Evolutionary conservation across 177 flowering plant genomes (phyloP).

Genomic region (Vitis hybrid): DNA sequence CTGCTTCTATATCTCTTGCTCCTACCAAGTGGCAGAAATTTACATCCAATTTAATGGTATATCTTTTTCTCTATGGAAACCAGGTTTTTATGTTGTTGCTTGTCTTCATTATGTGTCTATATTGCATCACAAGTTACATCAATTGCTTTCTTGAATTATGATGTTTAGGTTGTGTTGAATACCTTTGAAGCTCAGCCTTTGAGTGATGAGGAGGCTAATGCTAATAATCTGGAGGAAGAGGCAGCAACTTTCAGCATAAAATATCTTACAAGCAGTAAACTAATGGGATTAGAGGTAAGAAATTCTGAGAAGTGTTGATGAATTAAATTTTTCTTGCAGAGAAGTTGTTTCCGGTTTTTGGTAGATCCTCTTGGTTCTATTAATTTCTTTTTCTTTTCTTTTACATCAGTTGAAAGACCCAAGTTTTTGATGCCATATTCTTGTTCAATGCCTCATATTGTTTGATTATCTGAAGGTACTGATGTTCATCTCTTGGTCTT

Average conservation of each 20-base stretch:
- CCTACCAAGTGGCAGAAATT: slow-evolving; percentile 94
- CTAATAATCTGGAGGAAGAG: slow-evolving; percentile 88
- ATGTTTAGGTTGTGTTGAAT: slow-evolving; percentile 73
- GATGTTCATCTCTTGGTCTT: too few species aligned
- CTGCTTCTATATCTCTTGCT: slow-evolving; percentile 55
- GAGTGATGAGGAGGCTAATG: slow-evolving; percentile 91
- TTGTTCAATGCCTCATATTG: too few species aligned
- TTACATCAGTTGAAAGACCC: too few species aligned
- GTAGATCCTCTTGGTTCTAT: background rate
- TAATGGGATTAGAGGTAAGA: slow-evolving; percentile 94
- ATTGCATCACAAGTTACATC: background rate
- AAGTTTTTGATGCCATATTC: too few species aligned
- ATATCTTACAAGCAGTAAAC: slow-evolving; percentile 93
- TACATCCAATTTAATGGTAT: slow-evolving; percentile 76
- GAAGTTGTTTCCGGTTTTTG: background rate
- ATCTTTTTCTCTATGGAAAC: background rate
- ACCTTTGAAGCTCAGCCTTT: slow-evolving; percentile 97
- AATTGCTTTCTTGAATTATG: slow-evolving; percentile 12
- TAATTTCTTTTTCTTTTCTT: background rate
- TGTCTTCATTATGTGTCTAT: slow-evolving; percentile 4
- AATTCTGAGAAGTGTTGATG: background rate
- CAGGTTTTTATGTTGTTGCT: background rate
- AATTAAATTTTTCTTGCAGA: background rate
- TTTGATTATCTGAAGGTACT: too few species aligned
- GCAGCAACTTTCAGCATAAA: slow-evolving; percentile 81